These are phyloP conservation scores for Sarocladium brachiariae DNA, from an alignment of 2,329 filamentous ascomycete species.

Conservation along the genomic window DNA sequence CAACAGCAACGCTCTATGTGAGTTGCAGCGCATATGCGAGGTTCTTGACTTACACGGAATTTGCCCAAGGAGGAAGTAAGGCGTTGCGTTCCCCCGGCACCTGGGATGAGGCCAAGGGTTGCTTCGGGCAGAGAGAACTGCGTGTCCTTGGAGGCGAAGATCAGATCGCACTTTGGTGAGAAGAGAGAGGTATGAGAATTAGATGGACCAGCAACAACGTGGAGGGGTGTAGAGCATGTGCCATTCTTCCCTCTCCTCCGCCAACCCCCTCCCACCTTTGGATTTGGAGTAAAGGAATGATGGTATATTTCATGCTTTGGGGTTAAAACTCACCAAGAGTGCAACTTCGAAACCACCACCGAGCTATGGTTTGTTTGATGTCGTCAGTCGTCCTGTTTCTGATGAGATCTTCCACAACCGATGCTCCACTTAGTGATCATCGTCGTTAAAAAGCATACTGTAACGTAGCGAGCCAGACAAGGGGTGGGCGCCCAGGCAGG, in stretches of 20 bases:
- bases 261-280: too few relatives aligned
- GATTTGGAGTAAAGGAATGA: neutral
- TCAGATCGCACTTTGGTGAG: slow-evolving; percentile 28
- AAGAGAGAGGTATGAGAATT: neutral
- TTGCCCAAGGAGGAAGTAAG: slow-evolving; percentile 34
- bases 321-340: slow-evolving; percentile 30
- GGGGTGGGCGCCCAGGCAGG: too few relatives aligned
- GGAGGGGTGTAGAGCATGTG: too few relatives aligned
- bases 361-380: slow-evolving; percentile 24
- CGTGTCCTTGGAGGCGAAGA: slow-evolving; percentile 27
- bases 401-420: neutral
- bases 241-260: too few relatives aligned
- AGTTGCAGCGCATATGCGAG: too few relatives aligned
- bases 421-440: too few relatives aligned
- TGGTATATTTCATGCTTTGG: neutral
- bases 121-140: slow-evolving; percentile 34
- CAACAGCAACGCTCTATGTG: too few relatives aligned
- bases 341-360: slow-evolving; percentile 45
- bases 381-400: neutral
- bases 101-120: slow-evolving; percentile 32
- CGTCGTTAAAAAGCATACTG: too few relatives aligned
- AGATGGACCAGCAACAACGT: neutral
- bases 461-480: too few relatives aligned
- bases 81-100: slow-evolving; percentile 33
- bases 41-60: slow-evolving; percentile 26